A percentile compares a stretch with the other conserved stretches of the same genome.
Evolutionary conservation across 768 basidiomycete genomes (phyloP).

Genomic region (Royoungia palumana): DNA sequence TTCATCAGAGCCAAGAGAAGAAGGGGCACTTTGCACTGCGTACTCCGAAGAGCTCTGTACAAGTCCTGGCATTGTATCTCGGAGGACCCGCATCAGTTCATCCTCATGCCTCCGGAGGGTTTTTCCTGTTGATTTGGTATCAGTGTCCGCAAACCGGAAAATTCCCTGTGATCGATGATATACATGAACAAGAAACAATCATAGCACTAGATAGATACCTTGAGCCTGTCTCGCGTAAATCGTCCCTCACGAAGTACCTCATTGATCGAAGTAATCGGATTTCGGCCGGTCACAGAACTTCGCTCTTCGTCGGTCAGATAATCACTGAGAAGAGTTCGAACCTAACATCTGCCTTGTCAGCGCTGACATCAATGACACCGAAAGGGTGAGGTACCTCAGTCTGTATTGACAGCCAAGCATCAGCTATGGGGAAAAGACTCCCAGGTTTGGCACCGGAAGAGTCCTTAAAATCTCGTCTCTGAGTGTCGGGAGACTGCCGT

Average conservation of each 20-base stretch:
- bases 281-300: slow-evolving; percentile 71
- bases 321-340: slow-evolving; percentile 78
- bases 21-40: slow-evolving; percentile 55
- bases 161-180: slow-evolving; percentile 52
- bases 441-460: slow-evolving; percentile 74
- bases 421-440: slow-evolving; percentile 75
- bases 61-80: slow-evolving; percentile 91
- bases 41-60: slow-evolving; percentile 69
- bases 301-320: slow-evolving; percentile 92
- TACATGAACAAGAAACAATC: neutral
- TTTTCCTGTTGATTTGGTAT: slow-evolving; percentile 66
- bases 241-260: slow-evolving; percentile 87
- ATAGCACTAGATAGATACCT: slow-evolving; percentile 44
- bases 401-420: slow-evolving; percentile 87
- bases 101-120: slow-evolving; percentile 77
- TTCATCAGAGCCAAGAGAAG: slow-evolving; percentile 67
- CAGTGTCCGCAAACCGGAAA: slow-evolving; percentile 91
- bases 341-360: slow-evolving; percentile 42
- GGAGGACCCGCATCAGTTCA: slow-evolving; percentile 75
- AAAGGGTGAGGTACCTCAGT: slow-evolving; percentile 58
- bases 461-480: slow-evolving; percentile 93
- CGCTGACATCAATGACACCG: neutral
- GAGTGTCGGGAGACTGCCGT: slow-evolving; percentile 2
- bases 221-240: slow-evolving; percentile 71
- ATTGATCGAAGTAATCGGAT: slow-evolving; percentile 90